phyloP scores from a whole-genome alignment of 2,329 filamentous ascomycete species.

The Paradendryphiella salina region DNA sequence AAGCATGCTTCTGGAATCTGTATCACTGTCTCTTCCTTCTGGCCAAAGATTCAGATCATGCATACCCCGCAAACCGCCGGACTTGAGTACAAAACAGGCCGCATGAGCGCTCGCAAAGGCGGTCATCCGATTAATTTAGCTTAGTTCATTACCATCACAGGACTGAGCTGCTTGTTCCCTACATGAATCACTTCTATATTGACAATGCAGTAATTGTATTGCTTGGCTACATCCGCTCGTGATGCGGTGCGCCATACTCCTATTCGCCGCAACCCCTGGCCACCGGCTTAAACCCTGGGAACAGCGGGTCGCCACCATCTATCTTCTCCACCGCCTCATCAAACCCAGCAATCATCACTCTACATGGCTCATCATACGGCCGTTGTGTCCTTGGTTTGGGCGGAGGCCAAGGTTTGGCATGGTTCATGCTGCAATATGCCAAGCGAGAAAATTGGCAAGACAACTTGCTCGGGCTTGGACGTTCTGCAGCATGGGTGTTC shows the following conservation, averaged over 20 bases:
- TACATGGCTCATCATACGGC: conserved; percentile 23
- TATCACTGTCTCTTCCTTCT: background rate
- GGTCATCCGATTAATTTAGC: conserved; percentile 1
- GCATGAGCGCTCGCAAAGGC: background rate
- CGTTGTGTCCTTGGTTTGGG: conserved; percentile 3
- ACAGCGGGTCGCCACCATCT: conserved; percentile 39
- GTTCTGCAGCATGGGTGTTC: conserved; percentile 2
- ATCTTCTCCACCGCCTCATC: conserved; percentile 27
- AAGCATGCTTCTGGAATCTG: background rate
- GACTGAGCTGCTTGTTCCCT: conserved; percentile 20
- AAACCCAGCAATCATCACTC: conserved; percentile 31
- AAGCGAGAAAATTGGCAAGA: conserved; percentile 26
- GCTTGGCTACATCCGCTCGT: conserved; percentile 13
- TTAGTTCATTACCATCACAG: conserved; percentile 3
- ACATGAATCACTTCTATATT: conserved; percentile 9
- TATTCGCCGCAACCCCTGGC: conserved; percentile 31
- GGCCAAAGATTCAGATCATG: background rate
- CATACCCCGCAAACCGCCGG: background rate
- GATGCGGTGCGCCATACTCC: conserved; percentile 21
- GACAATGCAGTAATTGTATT: conserved; percentile 19
- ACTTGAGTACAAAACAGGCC: background rate
- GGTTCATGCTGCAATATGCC: conserved; percentile 17
- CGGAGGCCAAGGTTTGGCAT: conserved; percentile 5
- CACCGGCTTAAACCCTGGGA: conserved; percentile 34
- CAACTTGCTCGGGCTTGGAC: conserved; percentile 10